A percentile compares a stretch with the other conserved stretches of the same genome.
Conservation (phyloP, 1,284 basidiomycete species). For the Schizophyllum amplum region DNA sequence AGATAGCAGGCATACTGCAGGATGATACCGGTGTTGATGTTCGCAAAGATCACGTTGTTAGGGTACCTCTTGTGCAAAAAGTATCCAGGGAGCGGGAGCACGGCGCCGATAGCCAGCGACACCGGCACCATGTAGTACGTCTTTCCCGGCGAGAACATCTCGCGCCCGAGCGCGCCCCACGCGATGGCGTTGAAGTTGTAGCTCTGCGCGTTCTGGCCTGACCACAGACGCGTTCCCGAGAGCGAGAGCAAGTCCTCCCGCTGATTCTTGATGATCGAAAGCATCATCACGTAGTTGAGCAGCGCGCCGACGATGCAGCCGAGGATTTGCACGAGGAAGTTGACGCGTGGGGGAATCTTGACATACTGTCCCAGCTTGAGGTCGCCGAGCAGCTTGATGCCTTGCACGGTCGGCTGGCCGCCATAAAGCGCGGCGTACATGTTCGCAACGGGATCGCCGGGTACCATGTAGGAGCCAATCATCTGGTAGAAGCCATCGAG, state of each 20-base stretch:
- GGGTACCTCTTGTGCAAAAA: slow-evolving; percentile 12
- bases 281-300: slow-evolving; percentile 16
- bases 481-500: slow-evolving; percentile 10
- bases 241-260: slow-evolving; percentile 10
- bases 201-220: slow-evolving; percentile 13
- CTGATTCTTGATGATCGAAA: slow-evolving; percentile 10
- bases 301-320: slow-evolving; percentile 23
- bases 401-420: slow-evolving; percentile 9
- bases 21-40: slow-evolving; percentile 13
- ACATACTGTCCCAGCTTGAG: slow-evolving; percentile 73
- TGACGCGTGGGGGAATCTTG: slow-evolving; percentile 66
- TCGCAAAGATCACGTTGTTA: slow-evolving; percentile 12
- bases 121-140: slow-evolving; percentile 29
- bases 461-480: slow-evolving; percentile 53
- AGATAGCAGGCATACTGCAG: slow-evolving; percentile 30
- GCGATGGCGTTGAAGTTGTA: slow-evolving; percentile 18
- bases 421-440: not conserved
- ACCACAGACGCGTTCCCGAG: slow-evolving; percentile 13
- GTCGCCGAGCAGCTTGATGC: slow-evolving; percentile 41
- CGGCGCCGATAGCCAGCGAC: slow-evolving; percentile 10
- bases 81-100: slow-evolving; percentile 11
- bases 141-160: slow-evolving; percentile 13
- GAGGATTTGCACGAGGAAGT: slow-evolving; percentile 61
- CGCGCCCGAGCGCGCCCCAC: slow-evolving; percentile 14
- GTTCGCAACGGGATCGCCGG: slow-evolving; percentile 34